A percentile compares a stretch with the other conserved stretches of the same genome.
Evolutionary conservation across 306 rosid genomes (phyloP).

Genomic region (Parietaria judaica): DNA sequence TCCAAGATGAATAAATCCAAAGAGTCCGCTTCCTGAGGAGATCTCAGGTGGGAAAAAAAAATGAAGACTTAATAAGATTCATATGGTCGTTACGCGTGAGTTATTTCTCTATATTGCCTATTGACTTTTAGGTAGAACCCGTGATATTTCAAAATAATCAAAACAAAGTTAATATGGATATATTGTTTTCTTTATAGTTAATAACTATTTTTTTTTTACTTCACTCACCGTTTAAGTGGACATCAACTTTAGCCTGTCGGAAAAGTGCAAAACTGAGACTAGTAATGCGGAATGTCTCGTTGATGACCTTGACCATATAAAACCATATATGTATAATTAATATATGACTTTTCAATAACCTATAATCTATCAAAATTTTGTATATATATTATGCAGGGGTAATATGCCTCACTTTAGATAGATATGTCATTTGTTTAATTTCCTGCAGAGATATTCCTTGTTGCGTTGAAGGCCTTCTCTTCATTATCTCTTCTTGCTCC

Average conservation of each 20-base stretch:
- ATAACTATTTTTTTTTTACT: neutral
- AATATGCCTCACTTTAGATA: constrained; percentile 14
- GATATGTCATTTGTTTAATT: constrained; percentile 30
- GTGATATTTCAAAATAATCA: too few relatives aligned
- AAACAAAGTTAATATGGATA: too few relatives aligned
- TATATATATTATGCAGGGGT: neutral
- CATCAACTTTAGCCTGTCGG: constrained; percentile 50
- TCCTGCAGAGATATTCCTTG: constrained; percentile 20
- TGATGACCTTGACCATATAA: constrained; percentile 32
- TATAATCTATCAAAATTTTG: neutral
- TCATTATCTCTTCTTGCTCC: constrained; percentile 26
- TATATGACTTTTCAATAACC: too few relatives aligned
- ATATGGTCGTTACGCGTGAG: too few relatives aligned
- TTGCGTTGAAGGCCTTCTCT: constrained; percentile 17
- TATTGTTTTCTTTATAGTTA: neutral
- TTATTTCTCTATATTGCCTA: too few relatives aligned
- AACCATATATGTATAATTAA: too few relatives aligned
- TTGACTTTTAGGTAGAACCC: too few relatives aligned
- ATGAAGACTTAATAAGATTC: too few relatives aligned
- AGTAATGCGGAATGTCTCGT: constrained; percentile 50
- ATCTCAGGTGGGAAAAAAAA: neutral
- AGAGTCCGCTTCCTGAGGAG: too few relatives aligned
- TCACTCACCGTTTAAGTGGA: constrained; percentile 34
- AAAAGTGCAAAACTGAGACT: constrained; percentile 41
- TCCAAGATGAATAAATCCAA: too few relatives aligned